Percentiles rank a stretch among this genome's conserved stretches.
These are phyloP conservation scores for Coemansia sp. DNA, from an alignment of 192 early-diverging fungal genomes.

Conservation along the genomic window DNA sequence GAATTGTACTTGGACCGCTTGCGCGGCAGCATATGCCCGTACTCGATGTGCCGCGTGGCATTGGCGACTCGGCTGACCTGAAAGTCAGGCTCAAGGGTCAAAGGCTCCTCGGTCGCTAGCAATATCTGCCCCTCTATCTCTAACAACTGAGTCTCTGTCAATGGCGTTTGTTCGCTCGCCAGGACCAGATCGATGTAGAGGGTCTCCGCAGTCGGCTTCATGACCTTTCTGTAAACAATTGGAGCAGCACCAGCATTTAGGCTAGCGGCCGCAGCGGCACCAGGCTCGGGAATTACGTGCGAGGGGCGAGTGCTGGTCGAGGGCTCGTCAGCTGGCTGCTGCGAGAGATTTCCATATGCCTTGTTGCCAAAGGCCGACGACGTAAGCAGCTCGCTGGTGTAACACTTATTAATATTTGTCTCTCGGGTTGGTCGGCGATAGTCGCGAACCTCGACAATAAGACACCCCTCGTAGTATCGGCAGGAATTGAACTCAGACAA, in stretches of 20 bases:
- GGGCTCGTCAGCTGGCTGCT: neutral
- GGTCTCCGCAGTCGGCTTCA: slow-evolving; percentile 51
- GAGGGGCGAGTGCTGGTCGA: neutral
- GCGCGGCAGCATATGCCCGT: slow-evolving; percentile 52
- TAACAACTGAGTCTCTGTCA: slow-evolving; percentile 58
- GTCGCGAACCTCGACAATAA: slow-evolving; percentile 72
- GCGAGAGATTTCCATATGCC: neutral
- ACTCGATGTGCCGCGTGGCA: slow-evolving; percentile 60
- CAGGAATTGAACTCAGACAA: slow-evolving; percentile 57
- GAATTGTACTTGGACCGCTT: slow-evolving; percentile 73
- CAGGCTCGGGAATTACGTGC: slow-evolving; percentile 20
- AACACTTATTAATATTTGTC: slow-evolving; percentile 27
- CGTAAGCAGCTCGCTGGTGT: slow-evolving; percentile 30
- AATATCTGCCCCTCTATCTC: slow-evolving; percentile 67
- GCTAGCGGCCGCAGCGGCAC: slow-evolving; percentile 6
- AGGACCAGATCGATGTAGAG: slow-evolving; percentile 38
- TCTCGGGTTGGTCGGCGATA: slow-evolving; percentile 56
- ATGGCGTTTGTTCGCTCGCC: slow-evolving; percentile 40
- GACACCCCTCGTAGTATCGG: slow-evolving; percentile 55
- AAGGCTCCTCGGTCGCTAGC: slow-evolving; percentile 64
- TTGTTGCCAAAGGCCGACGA: slow-evolving; percentile 23
- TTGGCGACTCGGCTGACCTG: slow-evolving; percentile 70
- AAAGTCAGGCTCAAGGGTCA: slow-evolving; percentile 68
- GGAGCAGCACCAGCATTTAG: neutral
- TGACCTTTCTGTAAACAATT: slow-evolving; percentile 40